Conservation (phyloP, 2,329 filamentous ascomycete species). For the Knufia petricola region DNA sequence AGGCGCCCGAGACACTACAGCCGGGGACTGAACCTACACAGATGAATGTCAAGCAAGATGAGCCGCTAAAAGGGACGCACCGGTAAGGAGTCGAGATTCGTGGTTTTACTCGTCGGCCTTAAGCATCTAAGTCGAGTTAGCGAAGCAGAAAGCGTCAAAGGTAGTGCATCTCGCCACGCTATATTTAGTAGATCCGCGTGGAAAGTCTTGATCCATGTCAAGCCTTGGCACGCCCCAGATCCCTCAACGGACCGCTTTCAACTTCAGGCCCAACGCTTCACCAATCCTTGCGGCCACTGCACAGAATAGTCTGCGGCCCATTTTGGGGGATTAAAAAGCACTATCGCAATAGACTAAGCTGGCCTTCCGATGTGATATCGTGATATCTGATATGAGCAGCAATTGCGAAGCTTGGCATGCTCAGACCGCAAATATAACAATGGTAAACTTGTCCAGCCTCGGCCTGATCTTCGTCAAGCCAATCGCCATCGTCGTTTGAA, state of each 20-base stretch:
- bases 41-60: background rate
- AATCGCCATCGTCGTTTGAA: conserved; percentile 8
- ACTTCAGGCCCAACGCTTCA: background rate
- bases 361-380: conserved; percentile 9
- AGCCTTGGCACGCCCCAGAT: background rate
- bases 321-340: background rate
- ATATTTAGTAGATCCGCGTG: conserved; percentile 2
- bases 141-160: background rate
- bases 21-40: background rate
- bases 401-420: conserved; percentile 18
- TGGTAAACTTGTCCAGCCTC: conserved; percentile 11
- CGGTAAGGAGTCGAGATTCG: conserved; percentile 6
- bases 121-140: background rate
- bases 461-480: conserved; percentile 17
- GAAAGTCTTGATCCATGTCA: background rate
- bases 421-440: conserved; percentile 17
- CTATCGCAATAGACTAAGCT: background rate
- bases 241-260: background rate
- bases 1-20: conserved; percentile 1
- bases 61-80: background rate
- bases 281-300: background rate
- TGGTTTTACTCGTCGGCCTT: conserved; percentile 3
- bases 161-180: conserved; percentile 2
- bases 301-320: background rate
- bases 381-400: conserved; percentile 19